Evolutionary conservation across 129 eudicot genomes (phyloP).

Genomic region (Saussurea involucrata): DNA sequence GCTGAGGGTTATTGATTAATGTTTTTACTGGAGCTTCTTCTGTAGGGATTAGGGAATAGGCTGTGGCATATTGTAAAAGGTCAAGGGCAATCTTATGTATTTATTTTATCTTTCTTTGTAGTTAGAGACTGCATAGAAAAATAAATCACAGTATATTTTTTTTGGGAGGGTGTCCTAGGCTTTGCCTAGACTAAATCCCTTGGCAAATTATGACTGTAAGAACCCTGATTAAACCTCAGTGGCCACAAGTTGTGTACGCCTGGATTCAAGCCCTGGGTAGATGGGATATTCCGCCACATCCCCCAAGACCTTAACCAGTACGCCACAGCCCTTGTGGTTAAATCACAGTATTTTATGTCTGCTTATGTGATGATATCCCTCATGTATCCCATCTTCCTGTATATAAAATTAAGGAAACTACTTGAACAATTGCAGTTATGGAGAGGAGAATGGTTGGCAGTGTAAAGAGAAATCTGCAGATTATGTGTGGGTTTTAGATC

Average conservation of each 20-base stretch:
- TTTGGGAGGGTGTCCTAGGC: no score
- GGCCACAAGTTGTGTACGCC: no score
- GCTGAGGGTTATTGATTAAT: neutral
- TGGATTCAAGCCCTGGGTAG: no score
- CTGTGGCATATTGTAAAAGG: neutral
- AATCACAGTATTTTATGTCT: constrained; percentile 1
- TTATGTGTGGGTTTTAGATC: constrained; percentile 98
- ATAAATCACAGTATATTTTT: neutral
- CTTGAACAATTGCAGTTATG: constrained; percentile 55
- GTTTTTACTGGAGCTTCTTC: neutral
- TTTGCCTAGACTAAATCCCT: no score
- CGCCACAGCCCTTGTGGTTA: no score
- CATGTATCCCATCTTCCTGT: neutral
- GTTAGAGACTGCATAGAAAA: neutral
- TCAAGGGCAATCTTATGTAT: neutral
- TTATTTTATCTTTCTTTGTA: neutral
- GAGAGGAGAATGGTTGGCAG: constrained; percentile 97
- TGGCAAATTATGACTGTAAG: no score
- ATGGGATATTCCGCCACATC: no score
- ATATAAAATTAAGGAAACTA: neutral
- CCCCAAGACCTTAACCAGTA: no score
- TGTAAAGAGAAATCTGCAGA: constrained; percentile 83
- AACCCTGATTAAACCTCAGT: no score
- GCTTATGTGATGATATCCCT: neutral
- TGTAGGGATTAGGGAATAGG: neutral